phyloP scores from a whole-genome alignment of 1,139 yeast genomes.

The Geotrichum fermentans region DNA sequence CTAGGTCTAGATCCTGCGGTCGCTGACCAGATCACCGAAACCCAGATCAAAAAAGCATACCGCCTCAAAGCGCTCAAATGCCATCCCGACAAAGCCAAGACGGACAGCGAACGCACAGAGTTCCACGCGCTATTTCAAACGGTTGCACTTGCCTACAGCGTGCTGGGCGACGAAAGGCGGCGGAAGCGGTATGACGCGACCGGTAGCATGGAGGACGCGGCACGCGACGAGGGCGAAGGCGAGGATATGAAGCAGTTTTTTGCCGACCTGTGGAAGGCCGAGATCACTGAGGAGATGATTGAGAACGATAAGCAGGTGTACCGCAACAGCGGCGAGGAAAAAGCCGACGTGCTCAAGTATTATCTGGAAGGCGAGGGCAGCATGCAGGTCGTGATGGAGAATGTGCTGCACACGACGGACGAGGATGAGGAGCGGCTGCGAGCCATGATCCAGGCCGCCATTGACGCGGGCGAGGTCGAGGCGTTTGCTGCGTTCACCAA shows the following conservation, averaged over 20 bases:
- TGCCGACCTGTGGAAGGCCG: conserved; percentile 46
- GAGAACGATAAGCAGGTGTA: conserved; percentile 63
- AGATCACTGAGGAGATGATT: conserved; percentile 67
- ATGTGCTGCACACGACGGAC: conserved; percentile 63
- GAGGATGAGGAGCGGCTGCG: conserved; percentile 57
- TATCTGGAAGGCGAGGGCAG: conserved; percentile 65
- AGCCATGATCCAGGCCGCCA: conserved; percentile 46
- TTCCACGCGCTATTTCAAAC: conserved; percentile 54
- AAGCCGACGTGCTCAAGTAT: conserved; percentile 54
- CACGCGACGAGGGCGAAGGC: conserved; percentile 42
- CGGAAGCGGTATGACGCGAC: conserved; percentile 61
- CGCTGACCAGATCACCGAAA: conserved; percentile 40
- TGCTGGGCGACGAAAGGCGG: conserved; percentile 55
- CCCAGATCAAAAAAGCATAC: conserved; percentile 65
- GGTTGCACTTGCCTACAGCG: conserved; percentile 70
- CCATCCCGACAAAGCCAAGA: conserved; percentile 73
- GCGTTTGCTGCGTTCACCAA: conserved; percentile 48
- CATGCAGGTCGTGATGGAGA: conserved; percentile 62
- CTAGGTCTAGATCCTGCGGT: conserved; percentile 41
- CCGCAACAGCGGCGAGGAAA: conserved; percentile 62
- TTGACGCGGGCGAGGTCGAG: conserved; percentile 39
- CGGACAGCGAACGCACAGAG: conserved; percentile 35
- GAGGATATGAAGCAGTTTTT: conserved; percentile 61
- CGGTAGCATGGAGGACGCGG: conserved; percentile 54
- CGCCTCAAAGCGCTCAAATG: conserved; percentile 61